Evolutionary conservation across 257 asterid species (phyloP).

Genomic region (Solanum pinnatisectum): DNA sequence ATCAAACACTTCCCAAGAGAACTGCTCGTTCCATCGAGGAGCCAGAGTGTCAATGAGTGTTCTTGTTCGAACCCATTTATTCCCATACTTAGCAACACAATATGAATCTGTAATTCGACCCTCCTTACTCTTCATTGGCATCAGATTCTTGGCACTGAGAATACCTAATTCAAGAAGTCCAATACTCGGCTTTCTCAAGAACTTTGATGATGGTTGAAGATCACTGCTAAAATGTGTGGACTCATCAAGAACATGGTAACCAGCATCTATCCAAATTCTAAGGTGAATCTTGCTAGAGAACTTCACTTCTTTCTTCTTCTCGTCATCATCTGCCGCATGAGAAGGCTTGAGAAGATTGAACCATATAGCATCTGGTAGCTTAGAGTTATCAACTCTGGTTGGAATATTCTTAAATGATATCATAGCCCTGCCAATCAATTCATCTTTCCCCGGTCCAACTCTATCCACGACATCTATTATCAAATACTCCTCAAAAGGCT

Average conservation of each 20-base stretch:
- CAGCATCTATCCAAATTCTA: conserved; percentile 54
- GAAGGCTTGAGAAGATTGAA: conserved; percentile 44
- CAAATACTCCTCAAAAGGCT: conserved; percentile 70
- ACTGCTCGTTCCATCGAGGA: conserved; percentile 95
- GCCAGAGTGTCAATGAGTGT: conserved; percentile 62
- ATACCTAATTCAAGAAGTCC: conserved; percentile 90
- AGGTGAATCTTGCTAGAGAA: conserved; percentile 77
- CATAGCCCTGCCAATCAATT: conserved; percentile 44
- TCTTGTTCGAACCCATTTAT: conserved; percentile 90
- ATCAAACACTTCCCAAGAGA: conserved; percentile 91
- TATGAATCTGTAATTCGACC: conserved; percentile 78
- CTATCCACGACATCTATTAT: conserved; percentile 55
- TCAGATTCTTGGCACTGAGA: conserved; percentile 58
- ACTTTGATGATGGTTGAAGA: conserved; percentile 68
- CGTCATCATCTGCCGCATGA: conserved; percentile 32
- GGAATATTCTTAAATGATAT: conserved; percentile 47
- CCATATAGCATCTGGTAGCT: conserved; percentile 67
- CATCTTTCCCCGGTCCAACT: conserved; percentile 54
- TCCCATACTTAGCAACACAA: conserved; percentile 94
- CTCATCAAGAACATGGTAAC: conserved; percentile 91
- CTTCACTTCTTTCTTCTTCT: conserved; percentile 64
- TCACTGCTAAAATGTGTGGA: conserved; percentile 75
- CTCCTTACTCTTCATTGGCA: conserved; percentile 68
- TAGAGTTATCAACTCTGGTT: conserved; percentile 33
- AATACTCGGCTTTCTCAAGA: conserved; percentile 54